Evolutionary conservation across 768 basidiomycete species (phyloP).

Genomic region (Ephemerocybe angulata): DNA sequence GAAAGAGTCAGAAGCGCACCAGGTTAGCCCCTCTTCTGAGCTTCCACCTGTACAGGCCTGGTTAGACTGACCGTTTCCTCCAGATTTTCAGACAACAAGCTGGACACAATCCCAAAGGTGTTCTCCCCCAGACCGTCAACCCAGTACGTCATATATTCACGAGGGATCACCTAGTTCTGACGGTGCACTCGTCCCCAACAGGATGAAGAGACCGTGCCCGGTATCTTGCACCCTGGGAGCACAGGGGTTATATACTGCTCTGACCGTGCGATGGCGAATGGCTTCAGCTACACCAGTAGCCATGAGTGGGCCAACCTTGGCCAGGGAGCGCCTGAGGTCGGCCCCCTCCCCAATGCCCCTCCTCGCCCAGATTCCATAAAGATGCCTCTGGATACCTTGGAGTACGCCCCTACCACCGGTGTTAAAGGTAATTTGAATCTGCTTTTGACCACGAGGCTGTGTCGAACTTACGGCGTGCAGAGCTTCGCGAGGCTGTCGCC

Average conservation of each 20-base stretch:
- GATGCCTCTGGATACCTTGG: constrained; percentile 67
- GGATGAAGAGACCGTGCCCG: constrained; percentile 89
- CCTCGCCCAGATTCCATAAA: constrained; percentile 62
- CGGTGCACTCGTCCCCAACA: constrained; percentile 23
- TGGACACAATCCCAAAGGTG: constrained; percentile 64
- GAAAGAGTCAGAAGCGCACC: constrained; percentile 85
- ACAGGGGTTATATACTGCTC: constrained; percentile 80
- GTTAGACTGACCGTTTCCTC: constrained; percentile 1
- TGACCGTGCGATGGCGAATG: constrained; percentile 93
- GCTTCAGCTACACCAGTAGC: constrained; percentile 74
- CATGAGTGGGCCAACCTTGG: constrained; percentile 88
- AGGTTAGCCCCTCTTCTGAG: constrained; percentile 37
- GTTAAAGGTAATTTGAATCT: constrained; percentile 57
- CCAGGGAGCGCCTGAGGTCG: constrained; percentile 91
- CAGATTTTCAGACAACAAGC: constrained; percentile 75
- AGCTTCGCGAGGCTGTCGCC: constrained; percentile 85
- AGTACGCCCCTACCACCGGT: constrained; percentile 92
- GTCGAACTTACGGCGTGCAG: constrained; percentile 35
- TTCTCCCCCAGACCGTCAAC: constrained; percentile 67
- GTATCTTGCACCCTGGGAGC: constrained; percentile 73
- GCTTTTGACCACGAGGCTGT: neutral
- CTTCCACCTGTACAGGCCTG: constrained; percentile 9
- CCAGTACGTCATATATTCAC: constrained; percentile 41
- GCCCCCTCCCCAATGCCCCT: constrained; percentile 73
- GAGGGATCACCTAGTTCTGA: constrained; percentile 2